Evolutionary conservation across 805 yeast genomes (phyloP).

Genomic region (Torulaspora maleeae): DNA sequence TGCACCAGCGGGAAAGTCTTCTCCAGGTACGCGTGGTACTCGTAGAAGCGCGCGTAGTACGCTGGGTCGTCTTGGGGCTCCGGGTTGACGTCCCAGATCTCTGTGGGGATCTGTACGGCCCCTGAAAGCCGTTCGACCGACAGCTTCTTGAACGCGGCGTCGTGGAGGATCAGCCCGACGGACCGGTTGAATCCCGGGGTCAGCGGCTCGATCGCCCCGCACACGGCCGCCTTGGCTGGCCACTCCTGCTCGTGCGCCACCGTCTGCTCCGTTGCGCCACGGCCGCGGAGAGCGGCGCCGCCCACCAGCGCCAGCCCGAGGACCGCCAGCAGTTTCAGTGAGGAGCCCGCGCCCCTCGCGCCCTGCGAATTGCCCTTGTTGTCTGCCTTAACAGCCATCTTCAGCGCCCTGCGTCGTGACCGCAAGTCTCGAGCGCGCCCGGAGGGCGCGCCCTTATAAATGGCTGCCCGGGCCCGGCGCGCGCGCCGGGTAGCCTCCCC

Average conservation of each 20-base stretch:
- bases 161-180: conserved; percentile 29
- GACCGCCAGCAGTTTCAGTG: conserved; percentile 2
- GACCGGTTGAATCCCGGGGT: conserved; percentile 25
- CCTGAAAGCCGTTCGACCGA: conserved; percentile 47
- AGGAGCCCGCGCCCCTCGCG: background rate
- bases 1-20: conserved; percentile 54
- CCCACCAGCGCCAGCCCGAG: conserved; percentile 3
- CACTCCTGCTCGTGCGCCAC: background rate
- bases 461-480: too few species aligned
- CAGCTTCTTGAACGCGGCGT: conserved; percentile 35
- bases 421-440: too few species aligned
- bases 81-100: conserved; percentile 50
- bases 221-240: background rate
- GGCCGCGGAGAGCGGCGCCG: conserved; percentile 10
- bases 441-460: background rate
- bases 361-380: background rate
- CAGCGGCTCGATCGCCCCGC: conserved; percentile 23
- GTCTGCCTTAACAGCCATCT: conserved; percentile 2
- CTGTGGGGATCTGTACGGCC: conserved; percentile 64
- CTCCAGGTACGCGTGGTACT: conserved; percentile 51
- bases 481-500: too few species aligned
- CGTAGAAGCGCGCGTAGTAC: conserved; percentile 44
- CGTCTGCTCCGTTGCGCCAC: background rate
- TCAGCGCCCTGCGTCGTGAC: background rate
- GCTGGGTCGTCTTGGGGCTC: conserved; percentile 34